phyloP scores from a whole-genome alignment of 2,329 filamentous ascomycete species.

The Penicillium decumbens region DNA sequence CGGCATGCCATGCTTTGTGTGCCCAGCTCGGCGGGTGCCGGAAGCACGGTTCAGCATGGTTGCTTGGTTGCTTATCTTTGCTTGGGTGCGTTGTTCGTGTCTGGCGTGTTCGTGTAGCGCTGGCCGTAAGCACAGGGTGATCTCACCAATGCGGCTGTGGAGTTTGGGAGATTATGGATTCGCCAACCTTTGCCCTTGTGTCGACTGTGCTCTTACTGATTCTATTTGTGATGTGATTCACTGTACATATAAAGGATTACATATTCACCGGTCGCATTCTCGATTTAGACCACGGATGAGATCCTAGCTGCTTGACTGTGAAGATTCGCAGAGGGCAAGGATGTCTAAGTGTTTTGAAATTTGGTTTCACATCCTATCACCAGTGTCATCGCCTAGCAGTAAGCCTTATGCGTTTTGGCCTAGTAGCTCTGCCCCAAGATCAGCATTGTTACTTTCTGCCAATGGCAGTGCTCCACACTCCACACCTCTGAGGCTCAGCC shows the following conservation, averaged over 20 bases:
- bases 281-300: slow-evolving; percentile 28
- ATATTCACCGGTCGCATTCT: slow-evolving; percentile 28
- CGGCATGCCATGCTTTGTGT: slow-evolving; percentile 28
- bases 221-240: slow-evolving; percentile 34
- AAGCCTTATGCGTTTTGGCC: background rate
- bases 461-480: background rate
- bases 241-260: slow-evolving; percentile 24
- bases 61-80: too few relatives aligned
- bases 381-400: background rate
- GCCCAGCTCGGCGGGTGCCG: slow-evolving; percentile 19
- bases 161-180: slow-evolving; percentile 40
- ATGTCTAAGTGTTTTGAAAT: background rate
- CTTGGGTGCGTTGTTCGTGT: slow-evolving; percentile 10
- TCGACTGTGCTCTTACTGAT: slow-evolving; percentile 36
- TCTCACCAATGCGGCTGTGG: slow-evolving; percentile 38
- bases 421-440: background rate
- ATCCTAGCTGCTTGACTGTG: background rate
- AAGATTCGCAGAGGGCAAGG: background rate
- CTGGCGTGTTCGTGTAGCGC: background rate
- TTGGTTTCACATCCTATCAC: background rate
- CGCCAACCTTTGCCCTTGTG: slow-evolving; percentile 37
- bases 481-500: background rate
- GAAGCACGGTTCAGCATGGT: slow-evolving; percentile 28
- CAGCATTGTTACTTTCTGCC: background rate
- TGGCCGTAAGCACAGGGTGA: slow-evolving; percentile 29